These are phyloP conservation scores for Monosporascus cannonballus DNA, from an alignment of 2,329 filamentous ascomycete genomes.

Conservation along the genomic window DNA sequence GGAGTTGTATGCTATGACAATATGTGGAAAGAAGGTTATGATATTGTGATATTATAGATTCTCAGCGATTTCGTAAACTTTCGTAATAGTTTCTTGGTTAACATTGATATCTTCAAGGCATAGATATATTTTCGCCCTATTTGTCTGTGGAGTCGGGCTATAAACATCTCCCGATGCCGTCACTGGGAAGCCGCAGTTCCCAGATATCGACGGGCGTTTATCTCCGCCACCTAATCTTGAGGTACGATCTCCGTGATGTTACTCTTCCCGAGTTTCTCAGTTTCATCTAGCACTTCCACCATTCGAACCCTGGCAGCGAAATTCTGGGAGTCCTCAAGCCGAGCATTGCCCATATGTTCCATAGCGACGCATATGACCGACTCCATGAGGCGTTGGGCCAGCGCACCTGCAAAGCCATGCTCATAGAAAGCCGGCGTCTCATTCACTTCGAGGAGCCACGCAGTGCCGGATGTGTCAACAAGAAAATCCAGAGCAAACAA, in stretches of 20 bases:
- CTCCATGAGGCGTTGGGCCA: conserved; percentile 30
- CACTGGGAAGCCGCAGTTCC: no score
- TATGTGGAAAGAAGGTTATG: no score
- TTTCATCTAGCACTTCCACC: conserved; percentile 23
- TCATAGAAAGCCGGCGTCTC: conserved; percentile 34
- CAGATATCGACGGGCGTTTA: no score
- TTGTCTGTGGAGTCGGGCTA: no score
- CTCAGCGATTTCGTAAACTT: no score
- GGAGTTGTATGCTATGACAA: no score
- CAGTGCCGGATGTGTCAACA: conserved; percentile 24
- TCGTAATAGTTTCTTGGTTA: no score
- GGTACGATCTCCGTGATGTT: conserved; percentile 22
- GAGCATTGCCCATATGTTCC: conserved; percentile 26
- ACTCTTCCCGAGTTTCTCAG: conserved; percentile 20
- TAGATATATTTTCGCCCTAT: no score
- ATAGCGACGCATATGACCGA: conserved; percentile 26
- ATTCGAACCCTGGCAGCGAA: conserved; percentile 11
- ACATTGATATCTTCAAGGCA: no score
- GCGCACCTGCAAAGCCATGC: conserved; percentile 25
- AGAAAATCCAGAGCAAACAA: conserved; percentile 32
- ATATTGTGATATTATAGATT: no score
- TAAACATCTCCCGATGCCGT: no score
- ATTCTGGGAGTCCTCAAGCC: conserved; percentile 7
- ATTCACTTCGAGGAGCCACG: conserved; percentile 32
- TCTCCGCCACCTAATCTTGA: not conserved